Evolutionary conservation across 192 early-diverging fungal genomes (phyloP).

Genomic region (Podila verticillata): DNA sequence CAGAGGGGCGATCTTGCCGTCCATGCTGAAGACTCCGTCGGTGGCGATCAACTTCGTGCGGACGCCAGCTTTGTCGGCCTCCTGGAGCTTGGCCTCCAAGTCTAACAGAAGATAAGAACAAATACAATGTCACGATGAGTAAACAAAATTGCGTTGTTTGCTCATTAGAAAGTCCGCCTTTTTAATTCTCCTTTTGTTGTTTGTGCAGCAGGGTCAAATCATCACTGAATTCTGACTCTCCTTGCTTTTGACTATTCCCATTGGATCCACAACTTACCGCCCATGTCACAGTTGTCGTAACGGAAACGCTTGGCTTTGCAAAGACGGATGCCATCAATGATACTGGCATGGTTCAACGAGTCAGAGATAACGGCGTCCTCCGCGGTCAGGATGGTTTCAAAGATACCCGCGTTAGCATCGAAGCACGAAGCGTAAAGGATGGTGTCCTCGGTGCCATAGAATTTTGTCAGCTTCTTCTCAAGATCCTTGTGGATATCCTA

Average conservation of each 20-base stretch:
- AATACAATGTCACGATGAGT: not conserved
- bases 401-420: conserved; percentile 77
- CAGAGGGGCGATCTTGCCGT: conserved; percentile 89
- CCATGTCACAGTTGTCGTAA: conserved; percentile 80
- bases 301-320: conserved; percentile 88
- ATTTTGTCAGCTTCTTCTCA: conserved; percentile 63
- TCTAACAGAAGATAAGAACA: conserved; percentile 11
- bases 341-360: conserved; percentile 91
- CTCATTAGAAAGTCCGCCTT: not conserved
- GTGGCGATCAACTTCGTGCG: conserved; percentile 94
- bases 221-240: not conserved
- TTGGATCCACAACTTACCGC: conserved; percentile 42
- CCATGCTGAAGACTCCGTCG: conserved; percentile 96
- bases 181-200: not conserved
- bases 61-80: conserved; percentile 77
- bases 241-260: too few species aligned
- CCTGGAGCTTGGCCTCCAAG: conserved; percentile 75
- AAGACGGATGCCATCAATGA: conserved; percentile 95
- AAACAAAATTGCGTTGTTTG: not conserved
- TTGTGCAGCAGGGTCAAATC: not conserved
- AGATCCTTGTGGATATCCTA: conserved; percentile 72
- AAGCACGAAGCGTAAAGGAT: conserved; percentile 78
- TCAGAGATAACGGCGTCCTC: conserved; percentile 88
- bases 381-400: conserved; percentile 66
- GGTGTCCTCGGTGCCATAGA: conserved; percentile 68